These are phyloP conservation scores for Salvia splendens DNA, from an alignment of 257 asterid genomes.

Conservation along the genomic window DNA sequence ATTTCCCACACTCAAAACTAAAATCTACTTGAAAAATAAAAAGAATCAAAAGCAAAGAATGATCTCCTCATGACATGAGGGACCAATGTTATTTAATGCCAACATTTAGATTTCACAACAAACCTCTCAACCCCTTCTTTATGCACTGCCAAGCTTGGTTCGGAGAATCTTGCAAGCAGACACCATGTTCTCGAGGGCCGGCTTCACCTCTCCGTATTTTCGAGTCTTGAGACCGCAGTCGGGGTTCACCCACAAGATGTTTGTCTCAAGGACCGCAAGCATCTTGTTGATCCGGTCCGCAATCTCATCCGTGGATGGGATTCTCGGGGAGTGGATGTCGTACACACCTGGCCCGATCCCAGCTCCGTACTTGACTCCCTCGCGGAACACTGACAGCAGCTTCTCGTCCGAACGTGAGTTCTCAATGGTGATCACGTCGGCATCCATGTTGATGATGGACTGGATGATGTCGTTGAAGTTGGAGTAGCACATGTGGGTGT, in stretches of 20 bases:
- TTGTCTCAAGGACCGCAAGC: slow-evolving; percentile 22
- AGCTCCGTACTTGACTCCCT: slow-evolving; percentile 28
- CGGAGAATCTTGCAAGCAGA: slow-evolving; percentile 23
- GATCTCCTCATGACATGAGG: too few species aligned
- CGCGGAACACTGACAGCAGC: slow-evolving; percentile 27
- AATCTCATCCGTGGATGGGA: slow-evolving; percentile 20
- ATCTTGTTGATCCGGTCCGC: slow-evolving; percentile 24
- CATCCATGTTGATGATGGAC: slow-evolving; percentile 63
- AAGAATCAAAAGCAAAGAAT: too few species aligned
- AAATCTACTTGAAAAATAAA: too few species aligned
- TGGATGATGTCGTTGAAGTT: slow-evolving; percentile 94
- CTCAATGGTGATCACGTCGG: slow-evolving; percentile 23
- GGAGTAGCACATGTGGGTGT: slow-evolving; percentile 98
- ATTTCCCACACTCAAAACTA: too few species aligned
- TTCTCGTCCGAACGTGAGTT: slow-evolving; percentile 21
- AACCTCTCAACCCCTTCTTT: too few species aligned
- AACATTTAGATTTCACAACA: too few species aligned
- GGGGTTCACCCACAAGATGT: slow-evolving; percentile 29
- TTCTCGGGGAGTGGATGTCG: slow-evolving; percentile 27
- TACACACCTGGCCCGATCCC: slow-evolving; percentile 25
- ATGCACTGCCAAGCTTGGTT: slow-evolving; percentile 17
- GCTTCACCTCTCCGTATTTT: slow-evolving; percentile 21
- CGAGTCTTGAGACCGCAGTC: slow-evolving; percentile 26
- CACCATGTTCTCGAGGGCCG: slow-evolving; percentile 22
- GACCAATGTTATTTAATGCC: too few species aligned